Percentiles rank a stretch among this genome's conserved stretches.
Conservation (phyloP, 2,329 filamentous ascomycete species). For the Dothideomycetidae sp. region DNA sequence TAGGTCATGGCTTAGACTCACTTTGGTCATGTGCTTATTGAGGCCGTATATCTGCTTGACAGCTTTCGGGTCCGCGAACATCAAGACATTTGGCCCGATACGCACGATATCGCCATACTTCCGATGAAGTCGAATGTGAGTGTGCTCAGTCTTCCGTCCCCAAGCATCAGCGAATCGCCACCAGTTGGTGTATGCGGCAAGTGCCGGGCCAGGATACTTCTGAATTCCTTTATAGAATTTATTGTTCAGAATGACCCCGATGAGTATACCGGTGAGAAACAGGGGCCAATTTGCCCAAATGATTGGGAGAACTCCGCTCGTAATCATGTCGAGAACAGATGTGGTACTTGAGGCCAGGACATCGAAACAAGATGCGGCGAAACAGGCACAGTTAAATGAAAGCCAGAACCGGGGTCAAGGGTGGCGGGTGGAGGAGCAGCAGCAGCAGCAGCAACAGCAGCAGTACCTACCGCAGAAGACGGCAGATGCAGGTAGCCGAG, state of each 20-base stretch:
- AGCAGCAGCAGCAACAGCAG: too few relatives aligned
- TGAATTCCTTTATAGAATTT: conserved; percentile 44
- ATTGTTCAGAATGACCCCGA: conserved; percentile 28
- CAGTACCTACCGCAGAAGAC: not conserved
- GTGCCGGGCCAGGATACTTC: conserved; percentile 56
- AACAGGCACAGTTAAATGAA: too few relatives aligned
- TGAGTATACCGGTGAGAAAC: conserved; percentile 19
- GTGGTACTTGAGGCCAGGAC: too few relatives aligned
- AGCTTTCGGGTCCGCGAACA: conserved; percentile 58
- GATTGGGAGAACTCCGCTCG: conserved; percentile 16
- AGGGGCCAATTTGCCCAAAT: conserved; percentile 29
- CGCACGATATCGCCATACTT: conserved; percentile 62
- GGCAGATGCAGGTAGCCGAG: not conserved
- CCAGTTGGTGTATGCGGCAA: conserved; percentile 56
- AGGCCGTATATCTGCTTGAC: conserved; percentile 66
- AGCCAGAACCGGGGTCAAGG: too few relatives aligned
- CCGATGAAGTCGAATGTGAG: conserved; percentile 52
- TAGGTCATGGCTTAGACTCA: conserved; percentile 25
- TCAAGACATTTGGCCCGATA: conserved; percentile 58
- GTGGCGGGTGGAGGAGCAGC: too few relatives aligned
- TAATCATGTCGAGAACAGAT: too few relatives aligned
- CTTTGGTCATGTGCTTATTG: conserved; percentile 70
- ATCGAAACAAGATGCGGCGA: too few relatives aligned
- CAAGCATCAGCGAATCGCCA: conserved; percentile 62
- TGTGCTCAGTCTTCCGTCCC: conserved; percentile 49